Evolutionary conservation across 2,329 filamentous ascomycete genomes (phyloP).

Genomic region (Neonectria magnoliae): DNA sequence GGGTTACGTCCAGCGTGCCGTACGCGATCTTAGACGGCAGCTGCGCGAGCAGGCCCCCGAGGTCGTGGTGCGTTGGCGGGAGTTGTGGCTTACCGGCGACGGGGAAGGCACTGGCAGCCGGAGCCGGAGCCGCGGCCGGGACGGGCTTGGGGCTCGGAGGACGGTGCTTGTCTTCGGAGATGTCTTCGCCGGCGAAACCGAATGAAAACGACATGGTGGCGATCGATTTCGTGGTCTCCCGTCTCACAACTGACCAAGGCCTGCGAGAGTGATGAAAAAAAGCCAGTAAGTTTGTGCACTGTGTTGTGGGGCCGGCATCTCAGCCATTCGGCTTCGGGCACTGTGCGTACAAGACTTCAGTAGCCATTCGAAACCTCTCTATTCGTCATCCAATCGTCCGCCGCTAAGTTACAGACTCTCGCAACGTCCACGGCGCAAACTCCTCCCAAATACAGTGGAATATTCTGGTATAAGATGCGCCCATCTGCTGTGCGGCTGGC

Average conservation of each 20-base stretch:
- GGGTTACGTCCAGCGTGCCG: constrained; percentile 66
- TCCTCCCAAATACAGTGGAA: neutral
- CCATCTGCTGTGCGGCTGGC: constrained; percentile 46
- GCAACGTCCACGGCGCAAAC: neutral
- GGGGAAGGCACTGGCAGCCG: constrained; percentile 62
- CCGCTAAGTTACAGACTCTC: neutral
- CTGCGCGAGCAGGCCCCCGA: constrained; percentile 61
- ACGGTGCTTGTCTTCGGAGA: constrained; percentile 56
- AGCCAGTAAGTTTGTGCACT: constrained; percentile 39
- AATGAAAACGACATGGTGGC: constrained; percentile 65
- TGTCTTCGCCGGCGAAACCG: constrained; percentile 71
- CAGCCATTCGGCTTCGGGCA: constrained; percentile 24
- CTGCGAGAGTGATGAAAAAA: constrained; percentile 24
- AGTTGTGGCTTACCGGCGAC: constrained; percentile 70
- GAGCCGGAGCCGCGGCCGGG: constrained; percentile 32
- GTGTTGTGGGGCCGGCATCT: constrained; percentile 38
- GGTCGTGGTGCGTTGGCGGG: constrained; percentile 61
- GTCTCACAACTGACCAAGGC: neutral
- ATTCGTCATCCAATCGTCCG: constrained; percentile 12
- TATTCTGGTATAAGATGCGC: constrained; percentile 38
- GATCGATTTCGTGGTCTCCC: neutral
- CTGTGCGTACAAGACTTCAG: constrained; percentile 27
- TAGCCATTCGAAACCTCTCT: constrained; percentile 19
- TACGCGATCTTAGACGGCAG: constrained; percentile 82
- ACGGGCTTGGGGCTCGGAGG: constrained; percentile 30